A percentile compares a stretch with the other conserved stretches of the same genome.
phyloP scores from a whole-genome alignment of 768 basidiomycete species.

The Pulveroboletus ravenelii region DNA sequence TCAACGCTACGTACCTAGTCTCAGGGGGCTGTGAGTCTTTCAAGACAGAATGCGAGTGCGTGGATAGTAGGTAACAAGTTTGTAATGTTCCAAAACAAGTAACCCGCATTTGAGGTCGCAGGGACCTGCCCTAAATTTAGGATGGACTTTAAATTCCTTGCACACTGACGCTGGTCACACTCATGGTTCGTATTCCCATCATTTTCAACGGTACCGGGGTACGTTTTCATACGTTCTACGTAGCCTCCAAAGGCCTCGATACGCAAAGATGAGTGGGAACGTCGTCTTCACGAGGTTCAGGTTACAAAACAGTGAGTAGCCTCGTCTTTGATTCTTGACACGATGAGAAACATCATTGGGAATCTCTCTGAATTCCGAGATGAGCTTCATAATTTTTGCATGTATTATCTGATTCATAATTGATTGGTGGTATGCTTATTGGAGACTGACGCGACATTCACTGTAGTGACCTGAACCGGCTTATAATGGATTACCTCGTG shows the following conservation, averaged over 20 bases:
- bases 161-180: slow-evolving; percentile 14
- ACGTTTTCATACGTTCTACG: background rate
- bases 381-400: slow-evolving; percentile 66
- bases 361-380: slow-evolving; percentile 96
- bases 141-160: slow-evolving; percentile 31
- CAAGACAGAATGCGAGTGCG: no score
- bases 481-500: slow-evolving; percentile 97
- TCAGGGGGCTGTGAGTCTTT: no score
- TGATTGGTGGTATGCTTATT: slow-evolving; percentile 23
- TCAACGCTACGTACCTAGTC: no score
- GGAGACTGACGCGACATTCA: slow-evolving; percentile 19
- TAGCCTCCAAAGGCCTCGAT: slow-evolving; percentile 55
- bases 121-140: slow-evolving; percentile 37
- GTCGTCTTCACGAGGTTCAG: slow-evolving; percentile 73
- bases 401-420: slow-evolving; percentile 76
- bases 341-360: slow-evolving; percentile 82
- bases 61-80: background rate
- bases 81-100: slow-evolving; percentile 7
- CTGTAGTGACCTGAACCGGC: slow-evolving; percentile 82
- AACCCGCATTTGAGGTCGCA: background rate
- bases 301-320: slow-evolving; percentile 84
- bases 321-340: slow-evolving; percentile 16
- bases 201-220: background rate
- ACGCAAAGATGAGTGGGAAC: slow-evolving; percentile 83
- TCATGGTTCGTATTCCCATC: slow-evolving; percentile 29